Evolutionary conservation across 1,284 basidiomycete species (phyloP), one percentile per base, ranked within the genome.

Genomic region (Microstroma glucosiphilum): DNA sequence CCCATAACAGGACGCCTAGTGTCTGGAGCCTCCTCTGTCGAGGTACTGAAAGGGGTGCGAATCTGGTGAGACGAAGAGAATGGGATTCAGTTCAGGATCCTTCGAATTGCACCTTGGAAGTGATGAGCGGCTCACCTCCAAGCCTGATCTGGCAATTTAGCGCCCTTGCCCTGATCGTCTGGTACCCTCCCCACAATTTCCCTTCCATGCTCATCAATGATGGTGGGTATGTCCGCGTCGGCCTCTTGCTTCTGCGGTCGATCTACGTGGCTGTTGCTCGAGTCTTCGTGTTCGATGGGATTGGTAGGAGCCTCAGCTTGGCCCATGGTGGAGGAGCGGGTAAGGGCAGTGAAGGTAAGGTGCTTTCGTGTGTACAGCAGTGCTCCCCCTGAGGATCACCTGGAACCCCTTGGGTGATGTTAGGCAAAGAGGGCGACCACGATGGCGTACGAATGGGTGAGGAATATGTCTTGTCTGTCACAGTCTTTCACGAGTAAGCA

Each of bases 1-100:
- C 89, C 91, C 91, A 96, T 58, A 88, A 73, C 12, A 92, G 88
- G 48, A 98, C 93, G 0, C 73, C 73, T 21, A 75, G 68, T 3
- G 80, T 80, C 59, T 80, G 80, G n/a, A 77, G 51, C 1, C 73
- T 61, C 9, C 75, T 69, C 49, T 68, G 69, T 25, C 67, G 67
- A 8, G 76, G 76, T 12, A 78, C 70, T 7, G 64, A 67, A 13
- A 76, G 66, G 9, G 76, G 75, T 3, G 70, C 76, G 51, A 78
- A 76, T 42, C 69, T 69, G 60, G 9, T 6, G 19, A n/a, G 54
- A 26, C 17, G 59, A 19, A 26, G 51, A 25, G 6, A 21, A 54
- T 4, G 19, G 19, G 17, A 6, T 54, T 19, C 6, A n/a, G 25
- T 15, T 54, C 51, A 54, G 51, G 12, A 51, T 23, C 17, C n/a